phyloP scores from a whole-genome alignment of 2,329 filamentous ascomycete species.

The Xylariaceae sp. region DNA sequence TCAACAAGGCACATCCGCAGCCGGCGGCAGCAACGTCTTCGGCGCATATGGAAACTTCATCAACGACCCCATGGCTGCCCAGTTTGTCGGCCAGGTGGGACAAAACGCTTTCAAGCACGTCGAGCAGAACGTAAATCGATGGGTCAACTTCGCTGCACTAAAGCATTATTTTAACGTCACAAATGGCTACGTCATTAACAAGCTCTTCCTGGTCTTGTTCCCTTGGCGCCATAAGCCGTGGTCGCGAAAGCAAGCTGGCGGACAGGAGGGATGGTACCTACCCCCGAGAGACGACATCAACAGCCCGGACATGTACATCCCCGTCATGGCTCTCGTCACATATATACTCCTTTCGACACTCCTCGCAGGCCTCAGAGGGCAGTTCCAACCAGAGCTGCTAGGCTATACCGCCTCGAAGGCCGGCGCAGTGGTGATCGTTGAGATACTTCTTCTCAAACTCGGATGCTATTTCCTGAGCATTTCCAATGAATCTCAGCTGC shows the following conservation, averaged over 20 bases:
- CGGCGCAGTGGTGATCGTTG: constrained; percentile 74
- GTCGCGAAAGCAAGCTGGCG: constrained; percentile 79
- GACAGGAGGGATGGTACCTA: constrained; percentile 72
- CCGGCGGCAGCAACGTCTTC: constrained; percentile 52
- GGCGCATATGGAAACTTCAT: constrained; percentile 87
- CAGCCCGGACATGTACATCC: constrained; percentile 97
- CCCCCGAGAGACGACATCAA: constrained; percentile 94
- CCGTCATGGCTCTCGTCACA: constrained; percentile 91
- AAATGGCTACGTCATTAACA: constrained; percentile 92
- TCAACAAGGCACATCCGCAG: constrained; percentile 52
- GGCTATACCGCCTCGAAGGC: constrained; percentile 84
- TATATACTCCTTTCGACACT: constrained; percentile 93
- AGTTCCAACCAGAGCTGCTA: constrained; percentile 90
- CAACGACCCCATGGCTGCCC: constrained; percentile 80
- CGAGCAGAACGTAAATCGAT: constrained; percentile 84
- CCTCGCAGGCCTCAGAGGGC: constrained; percentile 79
- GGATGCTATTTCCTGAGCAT: constrained; percentile 93
- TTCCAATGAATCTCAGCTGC: constrained; percentile 85
- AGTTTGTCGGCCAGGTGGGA: constrained; percentile 91
- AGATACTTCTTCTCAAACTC: constrained; percentile 85
- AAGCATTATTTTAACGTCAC: constrained; percentile 99
- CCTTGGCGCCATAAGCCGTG: constrained; percentile 97
- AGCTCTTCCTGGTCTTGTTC: constrained; percentile 88
- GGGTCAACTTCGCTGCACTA: constrained; percentile 84
- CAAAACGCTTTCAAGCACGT: constrained; percentile 89